Base-by-base conservation (phyloP, 495 filamentous ascomycete species). In the Xeromyces bisporus region DNA sequence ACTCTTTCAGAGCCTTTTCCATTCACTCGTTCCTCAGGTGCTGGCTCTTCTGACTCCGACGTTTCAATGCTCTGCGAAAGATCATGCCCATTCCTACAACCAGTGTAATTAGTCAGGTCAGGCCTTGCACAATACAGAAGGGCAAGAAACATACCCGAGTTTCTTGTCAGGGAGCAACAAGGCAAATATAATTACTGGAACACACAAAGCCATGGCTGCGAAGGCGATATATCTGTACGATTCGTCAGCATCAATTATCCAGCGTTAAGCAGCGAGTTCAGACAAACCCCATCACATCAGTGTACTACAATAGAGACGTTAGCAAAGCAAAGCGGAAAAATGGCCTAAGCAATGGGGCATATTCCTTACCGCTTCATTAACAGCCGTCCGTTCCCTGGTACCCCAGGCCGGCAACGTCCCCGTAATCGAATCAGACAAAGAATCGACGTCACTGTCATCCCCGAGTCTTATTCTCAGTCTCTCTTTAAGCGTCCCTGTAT, bases 301-400 rank as follows among this genome's bases (percentile, higher is more conserved):
- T 47, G 26, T 48, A 55, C 46, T 21, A 9, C 20, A 4, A 21
- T 9, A 9, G 31, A n/a, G n/a, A n/a, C n/a, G n/a, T n/a, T n/a
- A n/a, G n/a, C n/a, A n/a, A n/a, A n/a, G n/a, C n/a, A n/a, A n/a
- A n/a, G n/a, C n/a, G n/a, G n/a, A n/a, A n/a, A n/a, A n/a, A n/a
- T n/a, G n/a, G n/a, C n/a, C n/a, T n/a, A n/a, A n/a, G n/a, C n/a
- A n/a, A n/a, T n/a, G n/a, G n/a, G n/a, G n/a, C n/a, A n/a, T n/a
- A n/a, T n/a, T n/a, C n/a, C 58, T 45, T 27, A 62, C 60, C 31
- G 60, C 60, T 25, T 50, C 24, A 32, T 59, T 53, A 4, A 66
- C 44, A 1, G 60, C 58, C 3, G 28, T 49, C 20, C 58, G 45
- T 16, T 57, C 48, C 6, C 46, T 33, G 1, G 53, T 53, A 7